phyloP scores from a whole-genome alignment of 78 protist genomes.

The Dictyostelium capitatum region DNA sequence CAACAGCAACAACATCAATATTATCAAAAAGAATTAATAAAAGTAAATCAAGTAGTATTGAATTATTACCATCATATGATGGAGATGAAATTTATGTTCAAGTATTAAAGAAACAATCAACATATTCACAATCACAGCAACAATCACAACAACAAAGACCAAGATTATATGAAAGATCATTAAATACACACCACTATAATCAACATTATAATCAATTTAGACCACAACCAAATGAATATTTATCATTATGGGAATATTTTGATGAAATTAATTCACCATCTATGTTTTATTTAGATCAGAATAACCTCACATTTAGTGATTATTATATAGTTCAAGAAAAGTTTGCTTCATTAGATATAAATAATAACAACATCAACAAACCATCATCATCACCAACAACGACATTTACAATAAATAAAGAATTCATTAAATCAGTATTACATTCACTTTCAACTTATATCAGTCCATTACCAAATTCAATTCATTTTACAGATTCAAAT shows the following conservation, averaged over 20 bases:
- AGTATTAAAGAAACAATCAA: neutral
- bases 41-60: slow-evolving; percentile 11
- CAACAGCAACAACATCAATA: neutral
- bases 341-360: neutral
- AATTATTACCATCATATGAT: slow-evolving; percentile 22
- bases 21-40: neutral
- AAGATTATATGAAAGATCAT: slow-evolving; percentile 44
- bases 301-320: slow-evolving; percentile 12
- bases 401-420: slow-evolving; percentile 5
- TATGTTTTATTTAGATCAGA: slow-evolving; percentile 49
- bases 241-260: slow-evolving; percentile 68
- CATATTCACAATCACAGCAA: neutral
- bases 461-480: slow-evolving; percentile 67
- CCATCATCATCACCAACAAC: neutral
- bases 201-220: slow-evolving; percentile 25
- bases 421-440: slow-evolving; percentile 16
- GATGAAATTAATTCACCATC: slow-evolving; percentile 57
- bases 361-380: neutral
- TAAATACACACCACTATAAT: neutral
- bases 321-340: slow-evolving; percentile 57
- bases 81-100: slow-evolving; percentile 72
- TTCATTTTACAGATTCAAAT: slow-evolving; percentile 58
- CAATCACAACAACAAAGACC: neutral
- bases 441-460: slow-evolving; percentile 68
- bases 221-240: slow-evolving; percentile 57